These are phyloP conservation scores for Lyophyllum shimeji DNA, from an alignment of 768 basidiomycete genomes.

Conservation along the genomic window DNA sequence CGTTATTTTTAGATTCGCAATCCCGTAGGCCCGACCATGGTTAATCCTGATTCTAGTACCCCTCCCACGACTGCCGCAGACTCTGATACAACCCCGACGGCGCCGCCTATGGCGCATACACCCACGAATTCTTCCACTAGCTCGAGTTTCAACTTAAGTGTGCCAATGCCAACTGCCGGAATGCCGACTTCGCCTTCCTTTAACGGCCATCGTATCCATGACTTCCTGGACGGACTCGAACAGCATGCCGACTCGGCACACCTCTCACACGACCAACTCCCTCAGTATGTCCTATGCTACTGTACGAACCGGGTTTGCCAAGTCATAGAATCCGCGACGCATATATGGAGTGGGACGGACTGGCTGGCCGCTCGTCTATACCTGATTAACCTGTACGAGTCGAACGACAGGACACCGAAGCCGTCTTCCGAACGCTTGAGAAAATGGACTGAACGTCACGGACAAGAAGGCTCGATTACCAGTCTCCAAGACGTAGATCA, in stretches of 20 bases:
- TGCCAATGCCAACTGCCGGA: not conserved
- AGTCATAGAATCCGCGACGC: not conserved
- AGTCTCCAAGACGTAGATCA: slow-evolving; percentile 4
- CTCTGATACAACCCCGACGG: not conserved
- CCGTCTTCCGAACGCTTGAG: not conserved
- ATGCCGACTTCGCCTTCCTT: not conserved
- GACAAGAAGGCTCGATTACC: not conserved
- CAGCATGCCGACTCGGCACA: not conserved
- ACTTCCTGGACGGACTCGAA: slow-evolving; percentile 9
- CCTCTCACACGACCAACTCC: not conserved
- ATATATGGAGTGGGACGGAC: not conserved
- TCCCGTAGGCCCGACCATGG: too few species aligned
- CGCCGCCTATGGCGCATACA: not conserved
- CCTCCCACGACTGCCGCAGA: not conserved
- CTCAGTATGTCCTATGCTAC: slow-evolving; percentile 2
- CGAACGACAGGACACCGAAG: not conserved
- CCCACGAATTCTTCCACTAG: not conserved
- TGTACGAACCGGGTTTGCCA: not conserved
- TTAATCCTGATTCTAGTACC: too few species aligned
- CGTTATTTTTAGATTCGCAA: too few species aligned
- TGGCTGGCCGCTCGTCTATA: not conserved
- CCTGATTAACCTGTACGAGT: slow-evolving; percentile 1
- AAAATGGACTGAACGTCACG: slow-evolving; percentile 5
- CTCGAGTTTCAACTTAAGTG: not conserved
- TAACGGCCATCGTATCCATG: slow-evolving; percentile 1